Conservation (phyloP, 805 yeast genomes). For the Kuraishia ogatae region DNA sequence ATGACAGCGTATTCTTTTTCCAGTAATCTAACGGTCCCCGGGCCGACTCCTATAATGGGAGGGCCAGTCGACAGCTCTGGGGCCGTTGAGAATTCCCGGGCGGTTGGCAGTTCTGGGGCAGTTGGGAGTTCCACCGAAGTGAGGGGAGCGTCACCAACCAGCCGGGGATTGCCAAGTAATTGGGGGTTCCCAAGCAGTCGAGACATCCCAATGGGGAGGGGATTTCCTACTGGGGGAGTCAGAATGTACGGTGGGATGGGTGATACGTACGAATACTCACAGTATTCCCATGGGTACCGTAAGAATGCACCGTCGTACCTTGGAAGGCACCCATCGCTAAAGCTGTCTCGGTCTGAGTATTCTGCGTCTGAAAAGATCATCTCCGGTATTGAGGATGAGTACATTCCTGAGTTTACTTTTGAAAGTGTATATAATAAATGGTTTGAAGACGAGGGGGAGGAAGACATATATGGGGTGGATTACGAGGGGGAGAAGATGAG, state of each 20-base stretch:
- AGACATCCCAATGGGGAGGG: too few relatives aligned
- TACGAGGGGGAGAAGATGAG: slow-evolving; percentile 1
- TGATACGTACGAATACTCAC: background rate
- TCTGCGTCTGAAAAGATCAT: slow-evolving; percentile 7
- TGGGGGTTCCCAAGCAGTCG: too few relatives aligned
- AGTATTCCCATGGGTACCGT: background rate
- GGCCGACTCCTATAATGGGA: background rate
- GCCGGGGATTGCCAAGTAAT: too few relatives aligned
- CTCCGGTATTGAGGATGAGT: slow-evolving; percentile 63
- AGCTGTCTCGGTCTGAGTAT: slow-evolving; percentile 3
- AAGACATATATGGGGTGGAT: slow-evolving; percentile 4
- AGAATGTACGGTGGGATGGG: too few relatives aligned
- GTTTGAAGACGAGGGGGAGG: slow-evolving; percentile 23
- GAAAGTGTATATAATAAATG: slow-evolving; percentile 36
- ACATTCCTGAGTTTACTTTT: slow-evolving; percentile 67
- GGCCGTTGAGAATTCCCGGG: too few relatives aligned
- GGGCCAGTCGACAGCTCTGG: background rate
- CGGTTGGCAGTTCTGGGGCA: too few relatives aligned
- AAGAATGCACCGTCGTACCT: background rate
- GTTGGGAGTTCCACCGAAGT: too few relatives aligned
- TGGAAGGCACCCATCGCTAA: background rate
- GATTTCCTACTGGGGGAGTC: too few relatives aligned
- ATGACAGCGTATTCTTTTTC: background rate
- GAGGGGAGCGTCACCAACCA: too few relatives aligned
- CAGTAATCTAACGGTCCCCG: background rate